phyloP scores from a whole-genome alignment of 768 basidiomycete species.

The Lactifluus pinguis region DNA sequence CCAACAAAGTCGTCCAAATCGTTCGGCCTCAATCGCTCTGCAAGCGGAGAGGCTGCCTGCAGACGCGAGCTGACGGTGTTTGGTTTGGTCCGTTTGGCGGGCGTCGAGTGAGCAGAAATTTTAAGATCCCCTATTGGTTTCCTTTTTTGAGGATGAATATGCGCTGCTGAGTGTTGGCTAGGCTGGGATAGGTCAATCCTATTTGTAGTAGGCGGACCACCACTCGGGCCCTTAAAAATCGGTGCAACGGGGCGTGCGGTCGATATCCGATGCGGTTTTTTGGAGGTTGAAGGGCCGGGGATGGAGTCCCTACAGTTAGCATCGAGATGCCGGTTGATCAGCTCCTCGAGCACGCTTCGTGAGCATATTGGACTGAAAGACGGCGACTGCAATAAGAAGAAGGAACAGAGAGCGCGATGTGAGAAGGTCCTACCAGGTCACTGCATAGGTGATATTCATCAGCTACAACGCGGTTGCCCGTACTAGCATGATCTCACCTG shows the following conservation, averaged over 20 bases:
- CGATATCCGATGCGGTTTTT: not conserved
- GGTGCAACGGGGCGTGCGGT: conserved; percentile 6
- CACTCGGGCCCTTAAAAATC: not conserved
- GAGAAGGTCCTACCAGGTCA: conserved; percentile 5
- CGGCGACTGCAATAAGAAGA: not conserved
- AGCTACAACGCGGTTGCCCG: not conserved
- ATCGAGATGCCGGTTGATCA: conserved; percentile 14
- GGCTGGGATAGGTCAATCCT: not conserved
- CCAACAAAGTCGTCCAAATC: conserved; percentile 65
- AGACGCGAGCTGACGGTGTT: conserved; percentile 6
- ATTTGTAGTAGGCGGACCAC: not conserved
- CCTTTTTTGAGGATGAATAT: not conserved
- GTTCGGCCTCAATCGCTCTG: conserved; percentile 64
- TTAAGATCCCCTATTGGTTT: not conserved
- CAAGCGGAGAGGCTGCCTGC: conserved; percentile 46
- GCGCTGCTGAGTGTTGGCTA: not conserved
- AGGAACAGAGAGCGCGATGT: not conserved
- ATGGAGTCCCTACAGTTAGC: conserved; percentile 13
- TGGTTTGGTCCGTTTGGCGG: conserved; percentile 1
- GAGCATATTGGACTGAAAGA: conserved; percentile 12
- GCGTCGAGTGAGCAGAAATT: not conserved
- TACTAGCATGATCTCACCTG: not conserved
- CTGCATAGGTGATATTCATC: not conserved
- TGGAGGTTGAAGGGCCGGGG: not conserved
- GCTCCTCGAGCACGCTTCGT: conserved; percentile 5